Conservation (phyloP, 139 green algal genomes). For the Protoeuglena noctilucae region DNA sequence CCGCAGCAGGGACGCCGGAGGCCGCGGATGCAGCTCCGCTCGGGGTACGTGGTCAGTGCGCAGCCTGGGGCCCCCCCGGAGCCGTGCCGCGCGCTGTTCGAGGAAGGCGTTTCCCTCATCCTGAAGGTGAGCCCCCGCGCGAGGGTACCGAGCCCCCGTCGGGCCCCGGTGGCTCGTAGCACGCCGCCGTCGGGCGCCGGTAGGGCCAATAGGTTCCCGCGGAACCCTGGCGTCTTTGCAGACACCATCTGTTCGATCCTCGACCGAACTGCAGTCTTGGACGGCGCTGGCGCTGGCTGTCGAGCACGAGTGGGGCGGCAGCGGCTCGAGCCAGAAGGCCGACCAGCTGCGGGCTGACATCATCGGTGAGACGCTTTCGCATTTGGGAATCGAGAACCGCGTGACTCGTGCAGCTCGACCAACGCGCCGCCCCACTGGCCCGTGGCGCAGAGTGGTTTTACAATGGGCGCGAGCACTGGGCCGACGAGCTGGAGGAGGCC, state of each 20-base stretch:
- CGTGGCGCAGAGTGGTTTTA: not conserved
- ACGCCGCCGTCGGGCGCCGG: too few species aligned
- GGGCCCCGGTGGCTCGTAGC: too few species aligned
- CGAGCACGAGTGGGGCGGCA: constrained; percentile 73
- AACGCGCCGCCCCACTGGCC: not conserved
- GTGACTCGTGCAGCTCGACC: not conserved
- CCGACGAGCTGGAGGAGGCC: constrained; percentile 51
- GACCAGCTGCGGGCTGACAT: constrained; percentile 46
- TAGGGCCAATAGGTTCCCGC: too few species aligned
- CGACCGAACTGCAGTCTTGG: constrained; percentile 34
- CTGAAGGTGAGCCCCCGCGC: too few species aligned
- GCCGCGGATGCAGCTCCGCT: constrained; percentile 33
- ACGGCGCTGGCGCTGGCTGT: constrained; percentile 74
- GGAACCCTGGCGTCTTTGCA: too few species aligned
- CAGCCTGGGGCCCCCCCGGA: constrained; percentile 10
- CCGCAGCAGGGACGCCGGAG: not conserved
- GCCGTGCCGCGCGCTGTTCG: constrained; percentile 29
- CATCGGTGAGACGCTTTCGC: constrained; percentile 9
- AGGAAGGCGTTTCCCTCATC: constrained; percentile 45
- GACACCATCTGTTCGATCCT: too few species aligned
- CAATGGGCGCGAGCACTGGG: constrained; percentile 27
- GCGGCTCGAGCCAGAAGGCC: constrained; percentile 50
- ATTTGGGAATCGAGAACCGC: not conserved
- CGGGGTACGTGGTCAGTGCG: constrained; percentile 21
- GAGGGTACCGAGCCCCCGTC: too few species aligned